Base-by-base conservation (phyloP, 2,329 filamentous ascomycete species). In the Diaporthe citriasiana region DNA sequence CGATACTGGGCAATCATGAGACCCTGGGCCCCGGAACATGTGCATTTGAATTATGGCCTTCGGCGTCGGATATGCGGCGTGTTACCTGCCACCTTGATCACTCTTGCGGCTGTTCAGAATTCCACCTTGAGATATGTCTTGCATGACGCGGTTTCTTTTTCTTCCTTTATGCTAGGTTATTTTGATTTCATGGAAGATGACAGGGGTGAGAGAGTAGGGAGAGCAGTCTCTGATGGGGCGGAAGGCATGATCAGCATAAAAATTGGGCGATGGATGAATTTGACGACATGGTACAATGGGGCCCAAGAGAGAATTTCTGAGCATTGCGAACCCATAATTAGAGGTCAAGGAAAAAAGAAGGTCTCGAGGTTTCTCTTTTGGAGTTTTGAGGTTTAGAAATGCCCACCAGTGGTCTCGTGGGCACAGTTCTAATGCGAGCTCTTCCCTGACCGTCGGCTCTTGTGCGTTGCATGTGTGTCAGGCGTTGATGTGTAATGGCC, bases 301-400 rank as follows among this genome's bases (percentile, higher is more conserved):
- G 35, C 12, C 53, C n/a, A 42, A 71, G 40, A 40, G 68, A 53
- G 71, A 53, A 59, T 56, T 30, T 53, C 22, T 70, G 65, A 57
- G 66, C 71, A 73, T 73, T 71, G 68, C 33, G n/a, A 72, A 74
- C 57, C 63, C 51, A 57, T 25, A 19, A 60, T 63, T 63, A 56
- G 45, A 70, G 66, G 66, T 71, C 71, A 56, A 33, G n/a, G 56
- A 70, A 70, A 73, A 68, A 59, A 72, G 38, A 27, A 57, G 70
- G 53, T 60, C 42, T 40, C 71, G 27, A n/a, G 53, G 40, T 75
- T 73, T 71, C 65, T 40, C 45, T 57, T 53, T 13, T 60, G 73
- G 73, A 71, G 73, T 75, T 71, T 71, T 47, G 55, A 63, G 73
- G 73, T 55, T 65, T 73, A 75, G 73, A 75, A 45, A 50, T 35